Evolutionary conservation across 2,329 filamentous ascomycete genomes (phyloP).

Genomic region (Cytospora schulzeri): DNA sequence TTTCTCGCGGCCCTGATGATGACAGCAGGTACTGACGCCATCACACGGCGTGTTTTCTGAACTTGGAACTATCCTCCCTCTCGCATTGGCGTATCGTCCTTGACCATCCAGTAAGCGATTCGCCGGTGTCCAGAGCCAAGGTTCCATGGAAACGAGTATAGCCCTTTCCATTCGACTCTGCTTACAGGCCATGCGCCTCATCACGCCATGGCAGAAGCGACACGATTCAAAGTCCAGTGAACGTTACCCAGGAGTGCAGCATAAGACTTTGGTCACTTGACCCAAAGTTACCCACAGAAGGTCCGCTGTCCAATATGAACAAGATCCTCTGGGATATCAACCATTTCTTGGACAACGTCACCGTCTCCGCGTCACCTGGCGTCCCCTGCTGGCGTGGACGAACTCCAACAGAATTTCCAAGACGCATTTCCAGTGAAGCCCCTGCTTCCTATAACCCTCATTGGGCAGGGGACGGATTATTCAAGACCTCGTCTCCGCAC

Average conservation of each 20-base stretch:
- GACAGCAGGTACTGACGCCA: background rate
- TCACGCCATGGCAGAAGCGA: background rate
- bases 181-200: background rate
- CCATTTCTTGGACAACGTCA: conserved; percentile 2
- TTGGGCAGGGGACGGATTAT: background rate
- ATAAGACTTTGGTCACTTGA: conserved; percentile 12
- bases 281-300: background rate
- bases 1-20: background rate
- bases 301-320: background rate
- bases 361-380: background rate
- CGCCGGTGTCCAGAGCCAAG: background rate
- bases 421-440: background rate
- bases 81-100: background rate
- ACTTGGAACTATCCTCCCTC: background rate
- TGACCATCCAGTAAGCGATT: background rate
- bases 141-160: background rate
- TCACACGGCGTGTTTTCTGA: background rate
- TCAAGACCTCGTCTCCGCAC: background rate
- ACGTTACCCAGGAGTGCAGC: background rate
- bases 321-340: background rate
- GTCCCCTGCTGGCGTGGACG: background rate
- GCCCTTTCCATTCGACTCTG: background rate
- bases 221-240: background rate
- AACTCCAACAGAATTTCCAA: background rate
- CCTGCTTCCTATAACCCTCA: background rate